These are phyloP conservation scores for Lentinula lateritia DNA, from an alignment of 768 basidiomycete genomes.

Conservation along the genomic window DNA sequence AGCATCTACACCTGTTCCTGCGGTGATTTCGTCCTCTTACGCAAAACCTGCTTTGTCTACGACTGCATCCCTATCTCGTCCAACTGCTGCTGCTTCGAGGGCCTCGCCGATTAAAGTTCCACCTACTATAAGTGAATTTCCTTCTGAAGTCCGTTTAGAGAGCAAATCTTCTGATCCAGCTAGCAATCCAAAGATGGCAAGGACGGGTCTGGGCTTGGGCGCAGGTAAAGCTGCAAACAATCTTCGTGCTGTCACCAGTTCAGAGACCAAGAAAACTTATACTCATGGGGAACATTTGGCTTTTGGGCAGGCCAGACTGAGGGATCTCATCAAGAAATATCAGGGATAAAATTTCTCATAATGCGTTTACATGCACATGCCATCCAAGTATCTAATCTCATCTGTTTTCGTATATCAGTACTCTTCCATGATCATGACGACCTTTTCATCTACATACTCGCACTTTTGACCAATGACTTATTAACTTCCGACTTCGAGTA, in stretches of 20 bases:
- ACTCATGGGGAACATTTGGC: slow-evolving; percentile 42
- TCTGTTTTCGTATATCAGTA: neutral
- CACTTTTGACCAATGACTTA: neutral
- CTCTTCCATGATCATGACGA: neutral
- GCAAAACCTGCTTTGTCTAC: slow-evolving; percentile 70
- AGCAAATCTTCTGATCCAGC: slow-evolving; percentile 13
- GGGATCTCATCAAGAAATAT: slow-evolving; percentile 81
- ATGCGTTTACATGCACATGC: neutral
- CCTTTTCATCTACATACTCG: neutral
- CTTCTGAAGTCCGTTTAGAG: slow-evolving; percentile 8
- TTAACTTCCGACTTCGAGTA: neutral
- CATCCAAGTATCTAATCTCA: neutral
- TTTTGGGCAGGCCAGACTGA: slow-evolving; percentile 71
- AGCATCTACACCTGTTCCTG: slow-evolving; percentile 66
- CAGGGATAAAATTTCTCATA: slow-evolving; percentile 31
- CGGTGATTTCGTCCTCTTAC: slow-evolving; percentile 63
- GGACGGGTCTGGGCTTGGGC: neutral
- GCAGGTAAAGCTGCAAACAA: slow-evolving; percentile 11
- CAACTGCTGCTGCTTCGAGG: slow-evolving; percentile 18
- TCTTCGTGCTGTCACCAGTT: slow-evolving; percentile 10
- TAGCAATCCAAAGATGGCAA: neutral
- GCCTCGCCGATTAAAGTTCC: slow-evolving; percentile 24
- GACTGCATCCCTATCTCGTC: slow-evolving; percentile 69
- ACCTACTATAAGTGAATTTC: slow-evolving; percentile 27
- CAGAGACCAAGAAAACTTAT: neutral